These are phyloP conservation scores for Mariannaea sp. DNA, from an alignment of 2,329 filamentous ascomycete species.

Conservation along the genomic window DNA sequence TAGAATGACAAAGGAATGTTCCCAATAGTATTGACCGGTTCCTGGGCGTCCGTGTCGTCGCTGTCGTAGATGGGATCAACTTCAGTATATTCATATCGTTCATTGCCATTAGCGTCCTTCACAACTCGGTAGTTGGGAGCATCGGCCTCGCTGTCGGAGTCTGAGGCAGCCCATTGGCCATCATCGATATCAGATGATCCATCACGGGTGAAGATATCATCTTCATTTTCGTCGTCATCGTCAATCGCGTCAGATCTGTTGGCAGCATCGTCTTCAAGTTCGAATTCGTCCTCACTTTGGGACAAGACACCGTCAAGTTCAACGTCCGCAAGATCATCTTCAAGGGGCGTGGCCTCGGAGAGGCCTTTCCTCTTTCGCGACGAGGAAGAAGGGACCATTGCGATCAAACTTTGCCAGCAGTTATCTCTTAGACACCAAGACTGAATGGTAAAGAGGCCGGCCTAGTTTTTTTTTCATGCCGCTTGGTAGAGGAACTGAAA, in stretches of 20 bases:
- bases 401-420: background rate
- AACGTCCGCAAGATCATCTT: slow-evolving; percentile 47
- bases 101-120: slow-evolving; percentile 87
- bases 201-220: slow-evolving; percentile 36
- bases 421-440: background rate
- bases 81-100: slow-evolving; percentile 89
- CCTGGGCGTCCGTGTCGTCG: slow-evolving; percentile 85
- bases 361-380: slow-evolving; percentile 35
- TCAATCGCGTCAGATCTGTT: slow-evolving; percentile 26
- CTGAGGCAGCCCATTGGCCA: slow-evolving; percentile 29
- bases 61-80: slow-evolving; percentile 95
- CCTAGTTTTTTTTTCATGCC: background rate
- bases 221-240: slow-evolving; percentile 37
- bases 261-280: slow-evolving; percentile 52
- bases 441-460: background rate
- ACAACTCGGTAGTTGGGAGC: slow-evolving; percentile 59
- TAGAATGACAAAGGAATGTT: slow-evolving; percentile 95
- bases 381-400: slow-evolving; percentile 30
- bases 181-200: slow-evolving; percentile 45
- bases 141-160: slow-evolving; percentile 48
- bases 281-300: slow-evolving; percentile 61
- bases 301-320: slow-evolving; percentile 62
- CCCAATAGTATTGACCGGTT: slow-evolving; percentile 87
- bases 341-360: slow-evolving; percentile 17
- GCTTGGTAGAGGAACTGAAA: too few species aligned